phyloP scores from a whole-genome alignment of 108 stramenopile genomes.

The Skeletonema costatum region DNA sequence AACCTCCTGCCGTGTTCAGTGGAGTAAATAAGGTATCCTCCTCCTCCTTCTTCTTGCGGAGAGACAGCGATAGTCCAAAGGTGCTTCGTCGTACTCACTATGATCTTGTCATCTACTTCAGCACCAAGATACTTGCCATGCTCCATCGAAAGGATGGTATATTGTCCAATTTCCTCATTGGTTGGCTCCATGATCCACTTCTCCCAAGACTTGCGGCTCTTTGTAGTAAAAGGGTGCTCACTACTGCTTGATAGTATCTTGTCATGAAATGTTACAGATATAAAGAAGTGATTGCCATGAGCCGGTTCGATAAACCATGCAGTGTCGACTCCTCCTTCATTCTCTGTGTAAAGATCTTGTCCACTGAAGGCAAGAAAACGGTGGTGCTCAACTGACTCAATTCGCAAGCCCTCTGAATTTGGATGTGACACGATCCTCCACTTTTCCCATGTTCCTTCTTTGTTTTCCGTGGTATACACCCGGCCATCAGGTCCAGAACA shows the following conservation, averaged over 20 bases:
- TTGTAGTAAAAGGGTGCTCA: slow-evolving; percentile 5
- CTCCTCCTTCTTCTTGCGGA: slow-evolving; percentile 2
- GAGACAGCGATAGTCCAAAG: slow-evolving; percentile 17
- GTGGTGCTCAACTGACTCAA: slow-evolving; percentile 27
- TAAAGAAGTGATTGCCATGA: slow-evolving; percentile 19
- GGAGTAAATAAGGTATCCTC: slow-evolving; percentile 7
- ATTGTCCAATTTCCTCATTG: slow-evolving; percentile 3
- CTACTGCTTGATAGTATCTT: slow-evolving; percentile 20
- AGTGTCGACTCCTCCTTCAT: slow-evolving; percentile 19
- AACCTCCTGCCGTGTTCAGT: not conserved
- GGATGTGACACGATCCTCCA: slow-evolving; percentile 8
- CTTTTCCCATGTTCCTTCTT: slow-evolving; percentile 24
- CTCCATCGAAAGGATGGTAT: slow-evolving; percentile 8
- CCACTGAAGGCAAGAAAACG: slow-evolving; percentile 21
- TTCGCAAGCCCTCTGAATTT: slow-evolving; percentile 1
- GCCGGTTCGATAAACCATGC: slow-evolving; percentile 28
- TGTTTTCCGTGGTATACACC: slow-evolving; percentile 27
- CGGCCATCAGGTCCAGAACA: slow-evolving; percentile 12
- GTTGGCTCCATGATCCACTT: slow-evolving; percentile 23
- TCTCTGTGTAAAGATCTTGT: slow-evolving; percentile 19
- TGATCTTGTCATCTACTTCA: not conserved
- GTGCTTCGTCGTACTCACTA: slow-evolving; percentile 12
- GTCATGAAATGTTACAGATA: slow-evolving; percentile 12
- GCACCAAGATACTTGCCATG: slow-evolving; percentile 29
- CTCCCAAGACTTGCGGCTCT: slow-evolving; percentile 25